Base-by-base conservation (phyloP, 2,329 filamentous ascomycete species). In the Botryotinia narcissicola region DNA sequence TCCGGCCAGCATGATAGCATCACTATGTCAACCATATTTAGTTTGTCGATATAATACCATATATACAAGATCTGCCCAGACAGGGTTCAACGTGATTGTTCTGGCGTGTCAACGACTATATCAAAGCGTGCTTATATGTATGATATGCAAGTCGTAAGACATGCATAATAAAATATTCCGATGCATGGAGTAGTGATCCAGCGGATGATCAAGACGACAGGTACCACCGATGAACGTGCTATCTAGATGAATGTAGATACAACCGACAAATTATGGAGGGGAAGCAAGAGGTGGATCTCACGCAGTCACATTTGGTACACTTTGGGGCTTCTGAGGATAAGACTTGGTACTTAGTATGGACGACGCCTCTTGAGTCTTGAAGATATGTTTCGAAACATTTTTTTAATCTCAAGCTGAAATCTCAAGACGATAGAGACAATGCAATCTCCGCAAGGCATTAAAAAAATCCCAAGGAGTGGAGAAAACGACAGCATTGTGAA, bases 81-180 rank as follows among this genome's bases (percentile, higher is more conserved):
- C 25, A 57, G 35, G 46, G 37, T 20, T 18, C 25, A 57, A 16
- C 37, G 12, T 10, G 37, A 57, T 22, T 29, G n/a, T 29, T 54
- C 48, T 54, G 62, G 22, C 35, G 37, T 46, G 22, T 40, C 46
- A 25, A 51, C 35, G 32, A 54, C 64, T 51, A 29, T 35, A 71
- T 54, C 70, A 71, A 66, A 51, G 60, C 44, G 70, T 71, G 59
- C 60, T 29, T 29, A 57, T 57, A 22, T 35, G 63, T 63, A 62
- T 40, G 22, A 40, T 64, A 64, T 62, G 57, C 32, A 64, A 8
- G n/a, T 44, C 57, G 54, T 51, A 48, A 71, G 25, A 59, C 29
- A 62, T 62, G 42, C 25, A 48, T 16, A 12, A 46, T 57, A 20
- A 37, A 42, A 66, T 29, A 5, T 67, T 37, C 60, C 69, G 69